Evolutionary conservation across 2,329 filamentous ascomycete species (phyloP).

Genomic region (Zymoseptoria passerinii): DNA sequence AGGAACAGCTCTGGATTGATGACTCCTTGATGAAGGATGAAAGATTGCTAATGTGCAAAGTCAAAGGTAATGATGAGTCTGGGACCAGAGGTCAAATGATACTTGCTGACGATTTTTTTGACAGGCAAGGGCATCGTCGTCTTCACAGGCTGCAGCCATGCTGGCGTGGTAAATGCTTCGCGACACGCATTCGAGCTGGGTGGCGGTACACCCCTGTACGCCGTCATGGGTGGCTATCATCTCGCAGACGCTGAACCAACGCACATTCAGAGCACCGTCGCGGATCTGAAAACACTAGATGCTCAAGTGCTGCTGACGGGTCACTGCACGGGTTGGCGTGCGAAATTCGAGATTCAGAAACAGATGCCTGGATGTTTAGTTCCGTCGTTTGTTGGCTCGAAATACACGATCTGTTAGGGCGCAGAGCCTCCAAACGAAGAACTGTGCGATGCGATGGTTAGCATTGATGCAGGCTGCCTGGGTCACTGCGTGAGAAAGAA

Average conservation of each 20-base stretch:
- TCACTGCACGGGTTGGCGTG: slow-evolving; percentile 25
- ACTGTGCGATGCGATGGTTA: no score
- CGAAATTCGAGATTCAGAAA: slow-evolving; percentile 22
- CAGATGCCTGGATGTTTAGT: slow-evolving; percentile 22
- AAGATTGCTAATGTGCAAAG: slow-evolving; percentile 23
- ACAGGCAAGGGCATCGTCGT: slow-evolving; percentile 22
- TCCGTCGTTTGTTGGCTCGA: slow-evolving; percentile 20
- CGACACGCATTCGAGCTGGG: slow-evolving; percentile 17
- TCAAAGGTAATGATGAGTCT: slow-evolving; percentile 18
- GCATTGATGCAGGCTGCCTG: no score
- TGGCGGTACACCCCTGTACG: slow-evolving; percentile 18
- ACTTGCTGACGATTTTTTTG: not conserved
- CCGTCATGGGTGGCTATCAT: slow-evolving; percentile 26
- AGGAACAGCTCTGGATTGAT: slow-evolving; percentile 14
- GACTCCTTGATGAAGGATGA: slow-evolving; percentile 20
- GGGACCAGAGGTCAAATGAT: not conserved
- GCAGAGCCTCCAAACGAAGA: no score
- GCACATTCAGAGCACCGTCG: slow-evolving; percentile 15
- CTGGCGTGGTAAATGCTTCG: slow-evolving; percentile 23
- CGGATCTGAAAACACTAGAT: slow-evolving; percentile 18
- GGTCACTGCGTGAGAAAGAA: no score
- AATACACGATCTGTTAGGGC: not conserved
- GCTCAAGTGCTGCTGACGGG: slow-evolving; percentile 18
- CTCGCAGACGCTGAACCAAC: slow-evolving; percentile 22
- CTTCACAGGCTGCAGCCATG: slow-evolving; percentile 25